Evolutionary conservation across 2,329 filamentous ascomycete genomes (phyloP).

Genomic region (Monosporascus cannonballus): DNA sequence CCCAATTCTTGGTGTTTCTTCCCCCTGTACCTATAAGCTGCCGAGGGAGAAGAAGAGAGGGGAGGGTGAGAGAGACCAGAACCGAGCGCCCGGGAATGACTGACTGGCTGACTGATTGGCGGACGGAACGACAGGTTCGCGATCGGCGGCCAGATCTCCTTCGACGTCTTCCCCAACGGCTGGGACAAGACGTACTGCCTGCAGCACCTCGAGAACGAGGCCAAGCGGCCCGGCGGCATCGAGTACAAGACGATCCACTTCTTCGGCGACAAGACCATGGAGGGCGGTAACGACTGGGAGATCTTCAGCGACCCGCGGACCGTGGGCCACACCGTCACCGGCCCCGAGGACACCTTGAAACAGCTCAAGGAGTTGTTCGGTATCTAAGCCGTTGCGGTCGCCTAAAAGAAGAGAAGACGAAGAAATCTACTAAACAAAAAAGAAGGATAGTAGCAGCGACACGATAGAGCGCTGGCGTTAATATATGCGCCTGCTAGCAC

Average conservation of each 20-base stretch:
- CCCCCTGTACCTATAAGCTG: too few relatives aligned
- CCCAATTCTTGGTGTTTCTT: too few relatives aligned
- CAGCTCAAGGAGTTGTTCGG: constrained; percentile 77
- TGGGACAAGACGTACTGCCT: constrained; percentile 99
- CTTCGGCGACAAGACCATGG: constrained; percentile 92
- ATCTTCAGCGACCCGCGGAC: constrained; percentile 80
- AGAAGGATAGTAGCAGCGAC: too few relatives aligned
- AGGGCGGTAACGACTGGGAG: constrained; percentile 93
- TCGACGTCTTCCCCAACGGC: constrained; percentile 92
- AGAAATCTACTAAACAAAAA: too few relatives aligned
- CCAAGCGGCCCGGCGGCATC: constrained; percentile 61
- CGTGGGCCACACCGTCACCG: constrained; percentile 75
- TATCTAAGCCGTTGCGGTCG: constrained; percentile 35
- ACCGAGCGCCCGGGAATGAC: too few relatives aligned
- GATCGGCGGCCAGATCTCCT: constrained; percentile 95
- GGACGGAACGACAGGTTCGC: constrained; percentile 56
- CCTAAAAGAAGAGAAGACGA: too few relatives aligned
- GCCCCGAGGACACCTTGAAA: constrained; percentile 75
- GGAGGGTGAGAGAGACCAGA: too few relatives aligned
- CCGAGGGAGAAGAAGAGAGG: not conserved
- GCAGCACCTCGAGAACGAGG: constrained; percentile 76
- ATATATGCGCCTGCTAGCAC: too few relatives aligned
- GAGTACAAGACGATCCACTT: constrained; percentile 89
- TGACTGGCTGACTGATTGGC: too few relatives aligned
- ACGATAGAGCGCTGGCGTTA: too few relatives aligned